phyloP scores from a whole-genome alignment of 768 basidiomycete species.

The Rickenella mellea region DNA sequence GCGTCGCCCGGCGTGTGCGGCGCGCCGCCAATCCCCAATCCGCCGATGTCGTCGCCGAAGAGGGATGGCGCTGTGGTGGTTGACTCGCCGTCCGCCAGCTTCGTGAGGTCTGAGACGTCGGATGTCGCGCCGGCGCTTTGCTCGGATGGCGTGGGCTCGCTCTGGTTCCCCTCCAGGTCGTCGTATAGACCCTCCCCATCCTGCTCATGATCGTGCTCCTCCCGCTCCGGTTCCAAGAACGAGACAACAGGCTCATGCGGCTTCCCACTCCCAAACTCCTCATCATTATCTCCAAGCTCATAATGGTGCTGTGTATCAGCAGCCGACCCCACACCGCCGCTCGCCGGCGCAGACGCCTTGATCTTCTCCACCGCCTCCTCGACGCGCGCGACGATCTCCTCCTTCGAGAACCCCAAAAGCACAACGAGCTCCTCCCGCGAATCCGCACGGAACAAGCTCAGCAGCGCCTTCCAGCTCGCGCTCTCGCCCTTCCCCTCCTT shows the following conservation, averaged over 20 bases:
- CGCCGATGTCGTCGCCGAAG: slow-evolving; percentile 67
- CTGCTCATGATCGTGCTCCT: slow-evolving; percentile 20
- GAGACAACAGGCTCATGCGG: slow-evolving; percentile 73
- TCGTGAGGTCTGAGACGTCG: slow-evolving; percentile 46
- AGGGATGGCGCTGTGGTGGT: slow-evolving; percentile 76
- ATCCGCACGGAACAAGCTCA: slow-evolving; percentile 80
- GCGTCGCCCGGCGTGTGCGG: slow-evolving; percentile 56
- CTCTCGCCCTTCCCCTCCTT: slow-evolving; percentile 20
- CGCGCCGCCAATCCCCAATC: no score
- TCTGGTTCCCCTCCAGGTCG: slow-evolving; percentile 31
- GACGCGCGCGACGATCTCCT: slow-evolving; percentile 70
- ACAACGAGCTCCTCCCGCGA: slow-evolving; percentile 86
- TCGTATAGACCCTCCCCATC: slow-evolving; percentile 19
- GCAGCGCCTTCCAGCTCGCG: slow-evolving; percentile 80
- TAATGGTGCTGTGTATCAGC: slow-evolving; percentile 26
- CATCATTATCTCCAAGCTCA: slow-evolving; percentile 13
- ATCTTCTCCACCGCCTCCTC: slow-evolving; percentile 74
- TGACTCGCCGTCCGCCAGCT: slow-evolving; percentile 60
- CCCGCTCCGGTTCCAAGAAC: slow-evolving; percentile 67
- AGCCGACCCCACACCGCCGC: slow-evolving; percentile 20
- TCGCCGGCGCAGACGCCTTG: slow-evolving; percentile 33
- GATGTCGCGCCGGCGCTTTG: slow-evolving; percentile 56
- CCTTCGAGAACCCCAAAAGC: slow-evolving; percentile 86
- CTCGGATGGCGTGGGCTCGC: slow-evolving; percentile 67
- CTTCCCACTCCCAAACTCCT: slow-evolving; percentile 30